Percentiles rank a stretch among this genome's conserved stretches.
phyloP scores from a whole-genome alignment of 2,329 filamentous ascomycete genomes.

The Fusarium newnesense region DNA sequence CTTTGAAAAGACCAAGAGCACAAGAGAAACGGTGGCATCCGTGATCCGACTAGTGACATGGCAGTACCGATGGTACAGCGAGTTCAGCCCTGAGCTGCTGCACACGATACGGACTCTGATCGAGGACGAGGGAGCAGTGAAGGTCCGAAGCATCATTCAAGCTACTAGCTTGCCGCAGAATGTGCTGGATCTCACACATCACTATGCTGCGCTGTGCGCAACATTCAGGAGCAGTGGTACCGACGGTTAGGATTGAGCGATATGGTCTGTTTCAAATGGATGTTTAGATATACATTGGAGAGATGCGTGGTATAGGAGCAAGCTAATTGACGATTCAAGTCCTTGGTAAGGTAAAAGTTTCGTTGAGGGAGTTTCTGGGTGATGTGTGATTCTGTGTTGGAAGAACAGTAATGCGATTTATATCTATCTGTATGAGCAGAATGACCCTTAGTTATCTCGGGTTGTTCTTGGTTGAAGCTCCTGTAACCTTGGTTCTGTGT shows the following conservation, averaged over 20 bases:
- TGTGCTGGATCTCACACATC: conserved; percentile 93
- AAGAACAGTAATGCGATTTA: not conserved
- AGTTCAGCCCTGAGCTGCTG: conserved; percentile 94
- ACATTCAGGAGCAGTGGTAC: conserved; percentile 95
- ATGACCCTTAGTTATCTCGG: not conserved
- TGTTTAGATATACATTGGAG: conserved; percentile 25
- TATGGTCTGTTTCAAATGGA: conserved; percentile 10
- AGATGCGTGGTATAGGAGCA: conserved; percentile 16
- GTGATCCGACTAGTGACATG: conserved; percentile 93
- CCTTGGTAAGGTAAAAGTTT: conserved; percentile 27
- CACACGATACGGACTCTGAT: conserved; percentile 91
- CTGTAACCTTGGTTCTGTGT: not conserved
- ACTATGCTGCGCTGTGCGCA: conserved; percentile 94
- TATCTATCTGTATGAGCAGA: not conserved
- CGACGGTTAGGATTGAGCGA: conserved; percentile 68
- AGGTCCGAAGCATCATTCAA: conserved; percentile 96
- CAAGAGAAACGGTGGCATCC: conserved; percentile 82
- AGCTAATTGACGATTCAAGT: conserved; percentile 27
- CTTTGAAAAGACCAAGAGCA: conserved; percentile 81
- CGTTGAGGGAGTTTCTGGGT: not conserved
- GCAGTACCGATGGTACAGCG: conserved; percentile 99
- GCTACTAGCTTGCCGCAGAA: conserved; percentile 93
- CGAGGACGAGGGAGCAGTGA: conserved; percentile 96
- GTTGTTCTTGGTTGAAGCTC: not conserved
- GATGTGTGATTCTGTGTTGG: not conserved